Evolutionary conservation across 129 eudicot genomes (phyloP).

Genomic region (Flaveria robusta): DNA sequence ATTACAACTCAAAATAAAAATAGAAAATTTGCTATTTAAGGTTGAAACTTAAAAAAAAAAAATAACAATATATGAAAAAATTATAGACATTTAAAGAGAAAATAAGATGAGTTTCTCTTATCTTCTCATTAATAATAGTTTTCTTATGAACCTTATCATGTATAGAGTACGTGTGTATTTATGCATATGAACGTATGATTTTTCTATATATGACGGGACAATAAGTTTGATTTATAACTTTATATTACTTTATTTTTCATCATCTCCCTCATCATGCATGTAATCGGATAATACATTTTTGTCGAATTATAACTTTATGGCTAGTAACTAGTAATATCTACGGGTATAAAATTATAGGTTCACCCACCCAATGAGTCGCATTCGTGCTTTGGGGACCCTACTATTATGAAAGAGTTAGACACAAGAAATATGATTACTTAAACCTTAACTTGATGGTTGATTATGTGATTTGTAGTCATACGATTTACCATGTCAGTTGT

Average conservation of each 20-base stretch:
- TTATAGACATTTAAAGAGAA: too few species aligned
- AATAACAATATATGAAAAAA: too few species aligned
- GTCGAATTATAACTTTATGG: constrained; percentile 10
- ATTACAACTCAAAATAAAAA: too few species aligned
- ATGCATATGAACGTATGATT: neutral
- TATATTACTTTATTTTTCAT: neutral
- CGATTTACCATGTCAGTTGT: constrained; percentile 14
- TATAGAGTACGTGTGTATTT: too few species aligned
- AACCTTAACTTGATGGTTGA: constrained; percentile 13
- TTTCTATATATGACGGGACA: neutral
- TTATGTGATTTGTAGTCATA: constrained; percentile 3
- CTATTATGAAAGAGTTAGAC: constrained; percentile 6
- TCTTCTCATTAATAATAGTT: too few species aligned
- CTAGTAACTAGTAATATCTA: constrained; percentile 3
- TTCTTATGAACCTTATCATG: too few species aligned
- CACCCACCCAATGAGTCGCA: neutral
- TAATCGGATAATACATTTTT: neutral
- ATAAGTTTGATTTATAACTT: neutral
- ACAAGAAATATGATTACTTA: constrained; percentile 10
- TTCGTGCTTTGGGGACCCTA: neutral
- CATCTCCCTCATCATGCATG: neutral
- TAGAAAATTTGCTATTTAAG: too few species aligned
- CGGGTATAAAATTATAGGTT: neutral
- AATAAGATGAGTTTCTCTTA: too few species aligned
- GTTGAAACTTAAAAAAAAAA: too few species aligned